These are phyloP conservation scores for Coemansia sp. DNA, from an alignment of 192 early-diverging fungal species.

Conservation along the genomic window DNA sequence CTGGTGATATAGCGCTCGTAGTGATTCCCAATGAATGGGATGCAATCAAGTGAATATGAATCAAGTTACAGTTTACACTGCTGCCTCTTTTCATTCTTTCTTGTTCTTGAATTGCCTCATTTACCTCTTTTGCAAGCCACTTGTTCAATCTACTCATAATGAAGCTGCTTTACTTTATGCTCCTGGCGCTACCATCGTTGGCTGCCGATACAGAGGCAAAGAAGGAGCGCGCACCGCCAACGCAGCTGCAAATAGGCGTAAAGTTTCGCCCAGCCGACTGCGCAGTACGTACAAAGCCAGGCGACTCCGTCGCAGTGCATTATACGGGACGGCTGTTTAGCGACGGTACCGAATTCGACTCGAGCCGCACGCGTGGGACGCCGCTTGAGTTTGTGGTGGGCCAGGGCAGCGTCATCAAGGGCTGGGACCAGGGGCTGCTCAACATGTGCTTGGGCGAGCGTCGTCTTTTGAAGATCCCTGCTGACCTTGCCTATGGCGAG, in stretches of 20 bases:
- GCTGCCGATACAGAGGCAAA: neutral
- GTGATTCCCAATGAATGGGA: no score
- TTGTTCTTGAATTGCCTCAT: no score
- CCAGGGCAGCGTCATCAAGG: slow-evolving; percentile 88
- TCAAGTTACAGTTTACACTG: no score
- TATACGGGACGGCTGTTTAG: slow-evolving; percentile 58
- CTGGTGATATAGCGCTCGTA: no score
- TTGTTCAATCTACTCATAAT: neutral
- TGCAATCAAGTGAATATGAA: no score
- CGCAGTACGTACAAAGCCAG: slow-evolving; percentile 29
- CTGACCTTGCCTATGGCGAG: slow-evolving; percentile 79
- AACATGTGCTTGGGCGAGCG: slow-evolving; percentile 86
- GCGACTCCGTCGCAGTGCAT: slow-evolving; percentile 67
- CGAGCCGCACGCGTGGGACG: slow-evolving; percentile 71
- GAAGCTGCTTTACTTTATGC: neutral
- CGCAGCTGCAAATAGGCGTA: slow-evolving; percentile 42
- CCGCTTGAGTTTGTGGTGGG: slow-evolving; percentile 85
- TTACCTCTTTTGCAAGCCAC: no score
- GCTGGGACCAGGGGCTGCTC: slow-evolving; percentile 83
- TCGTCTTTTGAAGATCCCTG: slow-evolving; percentile 74
- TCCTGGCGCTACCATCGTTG: neutral
- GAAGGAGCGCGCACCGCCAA: slow-evolving; percentile 12
- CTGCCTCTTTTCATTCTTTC: no score
- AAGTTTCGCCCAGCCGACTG: slow-evolving; percentile 28
- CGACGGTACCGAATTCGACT: slow-evolving; percentile 84